These are phyloP conservation scores for Mortierella alpina DNA, from an alignment of 192 early-diverging fungal species.

Conservation along the genomic window DNA sequence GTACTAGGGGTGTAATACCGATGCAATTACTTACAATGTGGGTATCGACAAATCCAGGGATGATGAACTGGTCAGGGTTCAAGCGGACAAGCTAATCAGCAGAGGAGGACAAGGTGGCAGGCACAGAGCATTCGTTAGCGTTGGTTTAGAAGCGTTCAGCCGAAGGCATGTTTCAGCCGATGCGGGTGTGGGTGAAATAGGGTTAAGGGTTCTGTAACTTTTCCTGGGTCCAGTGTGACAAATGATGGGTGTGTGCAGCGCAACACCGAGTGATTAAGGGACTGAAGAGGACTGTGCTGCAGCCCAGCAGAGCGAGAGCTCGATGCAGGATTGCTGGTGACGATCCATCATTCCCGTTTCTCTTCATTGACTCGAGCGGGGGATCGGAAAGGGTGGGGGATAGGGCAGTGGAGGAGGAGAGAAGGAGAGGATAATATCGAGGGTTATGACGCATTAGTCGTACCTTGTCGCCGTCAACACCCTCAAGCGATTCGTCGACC, in stretches of 20 bases:
- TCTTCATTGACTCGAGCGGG: not conserved
- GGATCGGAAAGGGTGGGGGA: not conserved
- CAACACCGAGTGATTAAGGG: not conserved
- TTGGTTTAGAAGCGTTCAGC: constrained; percentile 4
- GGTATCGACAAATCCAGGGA: constrained; percentile 94
- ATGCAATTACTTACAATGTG: constrained; percentile 72
- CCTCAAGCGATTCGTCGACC: constrained; percentile 34
- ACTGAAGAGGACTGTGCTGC: not conserved
- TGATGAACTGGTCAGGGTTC: constrained; percentile 73
- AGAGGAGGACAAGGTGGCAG: not conserved
- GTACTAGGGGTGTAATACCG: too few species aligned
- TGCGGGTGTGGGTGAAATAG: constrained; percentile 38
- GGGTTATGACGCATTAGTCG: not conserved
- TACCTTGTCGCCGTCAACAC: constrained; percentile 47
- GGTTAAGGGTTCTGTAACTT: constrained; percentile 13
- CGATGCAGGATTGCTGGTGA: not conserved
- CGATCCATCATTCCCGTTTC: not conserved
- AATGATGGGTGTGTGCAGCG: not conserved
- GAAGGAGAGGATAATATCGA: not conserved
- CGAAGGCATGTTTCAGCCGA: not conserved
- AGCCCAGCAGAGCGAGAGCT: not conserved
- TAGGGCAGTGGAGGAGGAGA: not conserved
- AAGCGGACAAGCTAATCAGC: constrained; percentile 41
- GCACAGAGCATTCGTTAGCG: not conserved
- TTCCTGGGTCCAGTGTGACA: constrained; percentile 10